These are phyloP conservation scores for Alectoria sarmentosa DNA, from an alignment of 495 filamentous ascomycete genomes.

Conservation along the genomic window DNA sequence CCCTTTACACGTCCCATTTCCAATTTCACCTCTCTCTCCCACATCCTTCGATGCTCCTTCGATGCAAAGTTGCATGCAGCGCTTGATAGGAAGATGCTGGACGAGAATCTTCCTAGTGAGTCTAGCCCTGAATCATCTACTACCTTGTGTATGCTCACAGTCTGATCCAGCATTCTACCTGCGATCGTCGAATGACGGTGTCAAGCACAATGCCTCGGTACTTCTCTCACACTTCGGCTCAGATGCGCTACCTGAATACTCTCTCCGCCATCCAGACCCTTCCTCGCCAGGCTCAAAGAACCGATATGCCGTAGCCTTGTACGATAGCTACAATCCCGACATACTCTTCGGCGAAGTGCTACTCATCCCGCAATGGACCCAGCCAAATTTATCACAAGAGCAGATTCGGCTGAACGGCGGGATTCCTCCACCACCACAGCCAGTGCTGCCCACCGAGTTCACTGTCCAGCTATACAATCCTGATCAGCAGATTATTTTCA, in stretches of 20 bases:
- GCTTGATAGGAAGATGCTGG: constrained; percentile 55
- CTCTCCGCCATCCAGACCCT: constrained; percentile 67
- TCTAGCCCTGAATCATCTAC: constrained; percentile 29
- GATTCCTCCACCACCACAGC: constrained; percentile 60
- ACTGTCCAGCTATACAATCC: constrained; percentile 88
- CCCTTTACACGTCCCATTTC: no score
- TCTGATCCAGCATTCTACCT: constrained; percentile 55
- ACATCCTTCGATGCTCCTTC: background rate
- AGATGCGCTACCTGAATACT: constrained; percentile 71
- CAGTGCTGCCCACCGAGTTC: constrained; percentile 72
- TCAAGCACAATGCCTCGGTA: constrained; percentile 52
- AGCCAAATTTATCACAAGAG: constrained; percentile 70
- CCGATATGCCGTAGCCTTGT: constrained; percentile 78
- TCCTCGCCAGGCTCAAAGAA: constrained; percentile 60
- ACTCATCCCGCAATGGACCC: constrained; percentile 76
- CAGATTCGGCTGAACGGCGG: constrained; percentile 70
- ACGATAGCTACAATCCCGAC: constrained; percentile 72
- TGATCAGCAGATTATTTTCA: constrained; percentile 70
- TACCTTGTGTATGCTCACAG: constrained; percentile 31
- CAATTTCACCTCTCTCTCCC: background rate
- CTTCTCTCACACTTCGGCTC: constrained; percentile 74
- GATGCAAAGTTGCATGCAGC: background rate
- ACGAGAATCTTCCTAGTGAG: constrained; percentile 87
- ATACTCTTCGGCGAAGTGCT: constrained; percentile 83
- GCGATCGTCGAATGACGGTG: constrained; percentile 38